phyloP scores from a whole-genome alignment of 2,329 filamentous ascomycete species.

The Proliferodiscus dingleyae region DNA sequence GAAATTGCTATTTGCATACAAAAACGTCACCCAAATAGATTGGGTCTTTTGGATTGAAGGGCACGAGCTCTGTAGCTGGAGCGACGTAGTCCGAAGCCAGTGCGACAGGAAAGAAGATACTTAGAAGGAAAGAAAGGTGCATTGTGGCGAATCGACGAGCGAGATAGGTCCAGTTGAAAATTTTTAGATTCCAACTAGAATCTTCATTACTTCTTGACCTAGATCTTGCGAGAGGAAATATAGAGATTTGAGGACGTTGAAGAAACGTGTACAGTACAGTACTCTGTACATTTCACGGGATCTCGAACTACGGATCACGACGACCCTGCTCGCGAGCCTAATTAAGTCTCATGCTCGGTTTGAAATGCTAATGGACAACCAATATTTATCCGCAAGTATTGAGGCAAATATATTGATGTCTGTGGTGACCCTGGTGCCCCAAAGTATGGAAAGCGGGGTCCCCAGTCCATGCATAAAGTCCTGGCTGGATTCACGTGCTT shows the following conservation, averaged over 20 bases:
- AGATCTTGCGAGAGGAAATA: neutral
- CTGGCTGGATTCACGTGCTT: too few species aligned
- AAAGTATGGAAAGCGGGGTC: neutral
- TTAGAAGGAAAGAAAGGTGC: slow-evolving; percentile 5
- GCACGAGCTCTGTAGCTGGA: slow-evolving; percentile 2
- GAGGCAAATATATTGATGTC: too few species aligned
- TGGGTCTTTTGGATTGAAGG: slow-evolving; percentile 15
- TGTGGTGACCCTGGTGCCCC: neutral
- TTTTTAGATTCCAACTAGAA: neutral
- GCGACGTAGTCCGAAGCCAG: slow-evolving; percentile 2
- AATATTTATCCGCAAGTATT: slow-evolving; percentile 9
- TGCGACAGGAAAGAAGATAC: slow-evolving; percentile 3
- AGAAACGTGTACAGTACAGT: slow-evolving; percentile 22
- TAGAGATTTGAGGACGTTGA: neutral
- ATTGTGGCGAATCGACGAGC: slow-evolving; percentile 7
- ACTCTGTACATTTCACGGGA: slow-evolving; percentile 6
- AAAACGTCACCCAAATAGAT: slow-evolving; percentile 29
- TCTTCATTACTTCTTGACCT: neutral
- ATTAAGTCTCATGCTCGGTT: neutral
- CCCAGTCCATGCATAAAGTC: neutral
- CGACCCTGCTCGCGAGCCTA: slow-evolving; percentile 11
- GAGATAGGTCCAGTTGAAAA: neutral
- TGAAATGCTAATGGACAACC: slow-evolving; percentile 6
- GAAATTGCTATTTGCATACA: too few species aligned
- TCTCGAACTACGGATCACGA: neutral